Evolutionary conservation across 2,329 filamentous ascomycete genomes (phyloP).

Genomic region (Sphaerulina vaccinii): DNA sequence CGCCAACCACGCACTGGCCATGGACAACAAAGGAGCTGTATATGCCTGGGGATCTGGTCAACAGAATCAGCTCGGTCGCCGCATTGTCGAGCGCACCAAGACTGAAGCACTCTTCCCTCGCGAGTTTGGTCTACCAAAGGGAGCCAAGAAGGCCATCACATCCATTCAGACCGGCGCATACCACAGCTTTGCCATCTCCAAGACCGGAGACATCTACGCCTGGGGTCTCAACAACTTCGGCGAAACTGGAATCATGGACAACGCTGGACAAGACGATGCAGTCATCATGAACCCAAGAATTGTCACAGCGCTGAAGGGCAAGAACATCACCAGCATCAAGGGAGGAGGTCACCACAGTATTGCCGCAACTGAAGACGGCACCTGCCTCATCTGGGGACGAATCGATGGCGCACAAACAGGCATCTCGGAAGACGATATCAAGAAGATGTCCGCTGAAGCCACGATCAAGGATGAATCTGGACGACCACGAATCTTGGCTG

Average conservation of each 20-base stretch:
- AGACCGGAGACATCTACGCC: slow-evolving; percentile 68
- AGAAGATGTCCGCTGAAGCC: slow-evolving; percentile 56
- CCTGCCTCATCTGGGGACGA: slow-evolving; percentile 61
- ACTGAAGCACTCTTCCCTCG: slow-evolving; percentile 56
- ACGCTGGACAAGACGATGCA: slow-evolving; percentile 66
- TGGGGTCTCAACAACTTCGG: slow-evolving; percentile 90
- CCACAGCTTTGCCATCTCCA: slow-evolving; percentile 74
- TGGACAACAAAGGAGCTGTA: slow-evolving; percentile 64
- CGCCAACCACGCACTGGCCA: slow-evolving; percentile 68
- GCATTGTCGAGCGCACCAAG: slow-evolving; percentile 60
- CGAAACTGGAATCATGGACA: slow-evolving; percentile 67
- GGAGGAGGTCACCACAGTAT: slow-evolving; percentile 76
- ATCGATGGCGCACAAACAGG: slow-evolving; percentile 58
- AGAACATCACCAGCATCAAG: slow-evolving; percentile 65
- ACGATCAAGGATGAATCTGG: slow-evolving; percentile 61
- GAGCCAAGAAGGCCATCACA: slow-evolving; percentile 53
- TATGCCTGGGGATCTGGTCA: slow-evolving; percentile 72
- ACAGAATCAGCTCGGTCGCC: slow-evolving; percentile 68
- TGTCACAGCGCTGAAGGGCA: slow-evolving; percentile 62
- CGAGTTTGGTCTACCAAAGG: slow-evolving; percentile 55
- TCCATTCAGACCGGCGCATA: slow-evolving; percentile 71
- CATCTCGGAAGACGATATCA: slow-evolving; percentile 47
- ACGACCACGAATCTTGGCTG: slow-evolving; percentile 68
- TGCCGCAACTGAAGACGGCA: slow-evolving; percentile 46
- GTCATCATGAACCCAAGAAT: slow-evolving; percentile 70